A percentile compares a stretch with the other conserved stretches of the same genome.
Evolutionary conservation across 768 basidiomycete genomes (phyloP).

Genomic region (Gymnopilus dilepis): DNA sequence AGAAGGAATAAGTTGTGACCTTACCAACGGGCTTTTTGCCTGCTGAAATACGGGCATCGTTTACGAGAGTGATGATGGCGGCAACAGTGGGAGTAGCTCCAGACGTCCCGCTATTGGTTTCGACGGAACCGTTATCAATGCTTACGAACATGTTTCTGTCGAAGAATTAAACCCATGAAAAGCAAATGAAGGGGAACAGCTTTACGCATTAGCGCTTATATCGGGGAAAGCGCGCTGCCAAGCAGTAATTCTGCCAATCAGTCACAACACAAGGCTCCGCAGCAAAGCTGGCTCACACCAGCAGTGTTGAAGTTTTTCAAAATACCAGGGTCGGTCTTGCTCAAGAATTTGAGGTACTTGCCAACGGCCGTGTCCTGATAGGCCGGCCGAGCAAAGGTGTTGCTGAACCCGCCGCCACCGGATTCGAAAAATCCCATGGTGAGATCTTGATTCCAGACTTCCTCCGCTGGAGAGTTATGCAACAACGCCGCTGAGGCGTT

Average conservation of each 20-base stretch:
- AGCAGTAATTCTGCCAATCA: too few species aligned
- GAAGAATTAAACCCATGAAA: neutral
- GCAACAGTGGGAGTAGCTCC: constrained; percentile 43
- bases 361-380: constrained; percentile 49
- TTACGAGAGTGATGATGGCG: constrained; percentile 54
- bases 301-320: constrained; percentile 30
- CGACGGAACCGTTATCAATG: constrained; percentile 19
- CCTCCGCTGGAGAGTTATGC: constrained; percentile 40
- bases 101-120: constrained; percentile 46
- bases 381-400: constrained; percentile 35
- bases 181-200: neutral
- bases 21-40: constrained; percentile 49
- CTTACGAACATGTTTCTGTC: constrained; percentile 22
- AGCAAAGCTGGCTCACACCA: constrained; percentile 34
- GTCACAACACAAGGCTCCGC: neutral
- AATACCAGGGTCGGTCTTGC: constrained; percentile 30
- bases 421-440: constrained; percentile 46
- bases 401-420: constrained; percentile 55
- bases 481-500: constrained; percentile 37
- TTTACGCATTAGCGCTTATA: constrained; percentile 52
- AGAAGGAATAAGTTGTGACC: constrained; percentile 22
- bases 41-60: constrained; percentile 50
- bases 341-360: constrained; percentile 43
- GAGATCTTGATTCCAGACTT: constrained; percentile 48
- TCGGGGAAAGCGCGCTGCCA: constrained; percentile 53